Evolutionary conservation across 768 basidiomycete species (phyloP), one percentile per base, ranked within the genome.

Genomic region (Trichaptum fuscoviolaceum): DNA sequence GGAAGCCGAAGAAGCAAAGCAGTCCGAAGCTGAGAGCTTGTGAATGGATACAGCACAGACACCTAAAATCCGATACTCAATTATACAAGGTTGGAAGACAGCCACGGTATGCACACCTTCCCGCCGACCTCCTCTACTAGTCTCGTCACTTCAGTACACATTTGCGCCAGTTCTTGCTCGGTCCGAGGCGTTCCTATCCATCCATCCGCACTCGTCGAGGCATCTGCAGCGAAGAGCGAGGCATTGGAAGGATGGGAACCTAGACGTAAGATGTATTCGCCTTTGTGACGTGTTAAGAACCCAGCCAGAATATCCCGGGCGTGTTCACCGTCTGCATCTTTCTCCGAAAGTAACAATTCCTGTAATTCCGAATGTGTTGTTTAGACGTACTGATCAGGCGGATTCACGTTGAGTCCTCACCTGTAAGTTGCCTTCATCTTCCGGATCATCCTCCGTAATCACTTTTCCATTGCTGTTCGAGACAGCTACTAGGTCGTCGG

Each of bases 91-190:
- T 35, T 26, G 35, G 63, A 58, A 65, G 62, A 58, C 18, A 66
- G 17, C 24, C 63, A 25, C 30, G 30, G 8, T 8, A 57, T 73
- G 63, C 72, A 20, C 66, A 92, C 92, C 81, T 91, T 90, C 23
- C 89, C 92, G 20, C 93, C 92, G 42, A 94, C 82, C 71, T 94
- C 92, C 66, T 92, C 91, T 0, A 87, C 87, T 0, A 79, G 77
- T 58, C 76, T 78, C 4, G 75, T 79, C 62, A 92, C 73, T 69
- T 75, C 77, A 4, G 77, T 71, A 35, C 75, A 75, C 25, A 92
- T 74, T 1, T 64, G 71, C 17, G 84, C 79, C 8, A 92, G 70
- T 66, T 92, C 85, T 36, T 83, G 81, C 18, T 76, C 73, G 0
- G 85, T 84, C 58, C 85, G 77, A 23, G 77, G 62, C 9, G 76